phyloP scores from a whole-genome alignment of 1,284 basidiomycete species.

The Ustilago nuda region DNA sequence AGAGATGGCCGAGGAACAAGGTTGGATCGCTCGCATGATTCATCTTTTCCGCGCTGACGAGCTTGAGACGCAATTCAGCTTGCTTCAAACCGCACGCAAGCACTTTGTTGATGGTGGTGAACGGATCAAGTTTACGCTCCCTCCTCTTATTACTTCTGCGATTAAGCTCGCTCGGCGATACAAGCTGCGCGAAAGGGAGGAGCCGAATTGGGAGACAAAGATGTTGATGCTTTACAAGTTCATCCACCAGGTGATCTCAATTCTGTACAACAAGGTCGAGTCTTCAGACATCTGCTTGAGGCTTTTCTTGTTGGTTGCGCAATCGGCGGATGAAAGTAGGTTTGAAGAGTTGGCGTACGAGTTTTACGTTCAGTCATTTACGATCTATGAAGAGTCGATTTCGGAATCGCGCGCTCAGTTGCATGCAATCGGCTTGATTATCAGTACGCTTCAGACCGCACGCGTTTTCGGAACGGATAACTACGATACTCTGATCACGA shows the following conservation, averaged over 20 bases:
- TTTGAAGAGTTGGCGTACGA: slow-evolving; percentile 68
- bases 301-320: slow-evolving; percentile 64
- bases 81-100: slow-evolving; percentile 64
- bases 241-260: slow-evolving; percentile 66
- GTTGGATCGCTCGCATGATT: slow-evolving; percentile 65
- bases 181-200: slow-evolving; percentile 55
- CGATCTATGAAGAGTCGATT: slow-evolving; percentile 69
- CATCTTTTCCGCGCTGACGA: slow-evolving; percentile 66
- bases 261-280: slow-evolving; percentile 67
- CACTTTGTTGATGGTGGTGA: slow-evolving; percentile 66
- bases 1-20: slow-evolving; percentile 67
- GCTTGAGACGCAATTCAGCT: slow-evolving; percentile 64
- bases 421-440: slow-evolving; percentile 64
- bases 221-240: slow-evolving; percentile 67
- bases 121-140: slow-evolving; percentile 64
- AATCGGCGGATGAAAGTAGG: slow-evolving; percentile 65
- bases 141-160: slow-evolving; percentile 62
- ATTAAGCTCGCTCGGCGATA: slow-evolving; percentile 66
- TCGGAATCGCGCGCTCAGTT: slow-evolving; percentile 66
- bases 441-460: slow-evolving; percentile 63
- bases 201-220: slow-evolving; percentile 61
- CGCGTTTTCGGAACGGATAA: slow-evolving; percentile 65
- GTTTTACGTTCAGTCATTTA: slow-evolving; percentile 68
- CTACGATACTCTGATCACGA: slow-evolving; percentile 67
- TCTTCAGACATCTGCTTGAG: slow-evolving; percentile 64